These are phyloP conservation scores for Trichoderma hamatum DNA, from an alignment of 2,329 filamentous ascomycete species.

Conservation along the genomic window DNA sequence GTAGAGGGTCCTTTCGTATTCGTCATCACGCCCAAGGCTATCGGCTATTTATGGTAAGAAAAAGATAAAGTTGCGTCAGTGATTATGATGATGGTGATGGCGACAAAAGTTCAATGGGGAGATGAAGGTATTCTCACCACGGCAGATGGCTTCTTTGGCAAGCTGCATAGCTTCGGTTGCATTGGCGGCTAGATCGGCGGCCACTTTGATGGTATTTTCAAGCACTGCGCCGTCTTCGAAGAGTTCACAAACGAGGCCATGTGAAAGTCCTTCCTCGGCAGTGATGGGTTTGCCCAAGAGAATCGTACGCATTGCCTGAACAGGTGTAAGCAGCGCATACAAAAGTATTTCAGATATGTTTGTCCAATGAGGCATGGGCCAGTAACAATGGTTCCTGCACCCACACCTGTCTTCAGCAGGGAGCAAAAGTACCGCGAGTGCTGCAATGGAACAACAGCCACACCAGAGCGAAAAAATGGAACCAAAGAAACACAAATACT, in stretches of 20 bases:
- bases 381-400: slow-evolving; percentile 3
- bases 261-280: slow-evolving; percentile 34
- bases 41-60: slow-evolving; percentile 31
- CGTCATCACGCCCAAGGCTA: slow-evolving; percentile 36
- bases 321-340: slow-evolving; percentile 2
- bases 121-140: slow-evolving; percentile 31
- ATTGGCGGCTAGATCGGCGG: slow-evolving; percentile 33
- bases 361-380: not conserved
- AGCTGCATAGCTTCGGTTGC: slow-evolving; percentile 35
- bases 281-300: slow-evolving; percentile 36
- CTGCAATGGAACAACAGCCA: slow-evolving; percentile 14
- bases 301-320: slow-evolving; percentile 39
- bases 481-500: not conserved
- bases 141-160: slow-evolving; percentile 38
- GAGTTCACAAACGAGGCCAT: slow-evolving; percentile 35
- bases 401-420: not conserved
- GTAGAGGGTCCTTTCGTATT: slow-evolving; percentile 42
- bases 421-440: slow-evolving; percentile 13
- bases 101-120: slow-evolving; percentile 4
- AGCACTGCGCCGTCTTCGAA: slow-evolving; percentile 35
- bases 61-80: slow-evolving; percentile 1
- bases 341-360: not conserved
- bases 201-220: slow-evolving; percentile 33
- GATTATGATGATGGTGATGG: not conserved
- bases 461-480: not conserved